These are phyloP conservation scores for Lentinula novae-zelandiae DNA, from an alignment of 1,284 basidiomycete genomes.

Conservation along the genomic window DNA sequence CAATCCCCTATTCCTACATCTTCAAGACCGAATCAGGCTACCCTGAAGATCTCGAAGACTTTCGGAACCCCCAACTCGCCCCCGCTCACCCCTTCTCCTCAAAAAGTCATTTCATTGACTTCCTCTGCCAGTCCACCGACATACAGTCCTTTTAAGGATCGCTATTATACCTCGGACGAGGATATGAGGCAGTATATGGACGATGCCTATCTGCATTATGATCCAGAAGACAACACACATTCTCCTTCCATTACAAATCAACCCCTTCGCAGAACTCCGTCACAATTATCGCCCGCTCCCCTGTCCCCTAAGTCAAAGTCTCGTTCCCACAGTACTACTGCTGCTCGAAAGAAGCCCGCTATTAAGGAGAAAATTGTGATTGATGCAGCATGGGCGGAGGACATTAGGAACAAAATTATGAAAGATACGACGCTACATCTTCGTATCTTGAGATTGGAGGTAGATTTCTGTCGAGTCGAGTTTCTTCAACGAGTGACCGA, in stretches of 20 bases:
- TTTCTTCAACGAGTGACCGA: background rate
- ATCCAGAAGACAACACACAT: constrained; percentile 19
- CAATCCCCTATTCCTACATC: constrained; percentile 4
- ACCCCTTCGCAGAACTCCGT: background rate
- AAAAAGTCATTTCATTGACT: constrained; percentile 7
- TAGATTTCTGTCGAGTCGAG: constrained; percentile 20
- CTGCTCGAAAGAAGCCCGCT: background rate
- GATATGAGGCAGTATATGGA: constrained; percentile 19
- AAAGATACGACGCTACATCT: constrained; percentile 44
- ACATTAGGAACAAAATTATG: constrained; percentile 40
- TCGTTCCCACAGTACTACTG: background rate
- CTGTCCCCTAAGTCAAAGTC: background rate
- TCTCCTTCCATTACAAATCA: background rate
- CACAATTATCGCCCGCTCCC: background rate
- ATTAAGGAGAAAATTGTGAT: constrained; percentile 19
- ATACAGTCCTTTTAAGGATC: background rate
- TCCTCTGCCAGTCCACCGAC: background rate
- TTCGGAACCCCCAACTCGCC: constrained; percentile 8
- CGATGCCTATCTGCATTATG: constrained; percentile 35
- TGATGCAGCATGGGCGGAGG: constrained; percentile 36
- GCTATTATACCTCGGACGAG: constrained; percentile 7
- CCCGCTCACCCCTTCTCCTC: constrained; percentile 5
- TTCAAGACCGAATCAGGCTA: constrained; percentile 25
- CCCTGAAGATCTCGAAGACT: constrained; percentile 10
- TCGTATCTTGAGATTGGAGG: constrained; percentile 63